Evolutionary conservation across 768 basidiomycete species (phyloP).

Genomic region (Lepiota venenata): DNA sequence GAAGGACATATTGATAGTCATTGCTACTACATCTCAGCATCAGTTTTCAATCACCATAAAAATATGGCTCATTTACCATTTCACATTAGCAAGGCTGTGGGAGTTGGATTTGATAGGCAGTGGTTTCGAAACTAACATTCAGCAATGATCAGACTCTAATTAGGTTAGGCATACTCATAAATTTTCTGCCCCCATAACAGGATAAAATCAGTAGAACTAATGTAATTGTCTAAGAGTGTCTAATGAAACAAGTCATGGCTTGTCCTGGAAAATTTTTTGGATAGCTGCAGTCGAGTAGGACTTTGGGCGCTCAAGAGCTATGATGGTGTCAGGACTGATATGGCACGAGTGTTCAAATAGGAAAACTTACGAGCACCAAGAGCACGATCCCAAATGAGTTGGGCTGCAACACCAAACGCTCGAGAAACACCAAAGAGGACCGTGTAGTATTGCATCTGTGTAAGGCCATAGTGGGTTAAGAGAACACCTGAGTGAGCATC

Average conservation of each 20-base stretch:
- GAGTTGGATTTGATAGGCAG: no score
- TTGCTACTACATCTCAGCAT: no score
- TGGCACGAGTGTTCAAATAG: neutral
- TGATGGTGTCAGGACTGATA: neutral
- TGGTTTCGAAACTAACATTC: no score
- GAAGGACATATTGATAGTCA: no score
- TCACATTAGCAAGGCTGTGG: no score
- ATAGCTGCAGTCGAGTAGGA: conserved; percentile 83
- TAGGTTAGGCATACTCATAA: neutral
- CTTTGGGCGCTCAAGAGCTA: conserved; percentile 88
- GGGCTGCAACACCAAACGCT: conserved; percentile 85
- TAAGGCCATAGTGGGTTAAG: conserved; percentile 80
- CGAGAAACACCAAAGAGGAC: conserved; percentile 97
- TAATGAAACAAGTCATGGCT: conserved; percentile 25
- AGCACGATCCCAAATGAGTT: conserved; percentile 92
- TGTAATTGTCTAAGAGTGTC: neutral
- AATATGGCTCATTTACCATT: no score
- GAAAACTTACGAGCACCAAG: conserved; percentile 80
- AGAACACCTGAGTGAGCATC: conserved; percentile 95
- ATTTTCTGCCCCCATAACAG: neutral
- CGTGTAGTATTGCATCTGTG: conserved; percentile 95
- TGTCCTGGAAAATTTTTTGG: conserved; percentile 71
- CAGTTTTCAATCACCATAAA: no score
- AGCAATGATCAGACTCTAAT: no score
- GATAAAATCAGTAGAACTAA: conserved; percentile 1